These are phyloP conservation scores for Paraphaeosphaeria minitans DNA, from an alignment of 2,329 filamentous ascomycete genomes.

Conservation along the genomic window DNA sequence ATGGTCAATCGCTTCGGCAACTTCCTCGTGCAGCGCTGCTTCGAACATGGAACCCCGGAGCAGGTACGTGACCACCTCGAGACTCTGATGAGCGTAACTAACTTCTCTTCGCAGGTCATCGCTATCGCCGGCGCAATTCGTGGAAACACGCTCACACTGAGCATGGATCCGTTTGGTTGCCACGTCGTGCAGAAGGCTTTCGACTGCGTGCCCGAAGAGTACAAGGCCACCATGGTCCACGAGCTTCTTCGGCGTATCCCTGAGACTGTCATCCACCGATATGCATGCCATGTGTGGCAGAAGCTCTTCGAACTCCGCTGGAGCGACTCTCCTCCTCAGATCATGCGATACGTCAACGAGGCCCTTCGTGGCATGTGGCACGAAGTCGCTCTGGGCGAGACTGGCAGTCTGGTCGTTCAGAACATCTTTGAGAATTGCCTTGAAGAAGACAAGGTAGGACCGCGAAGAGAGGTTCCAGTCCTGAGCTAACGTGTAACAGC, in stretches of 20 bases:
- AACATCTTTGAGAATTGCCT: slow-evolving; percentile 99
- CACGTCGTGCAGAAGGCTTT: slow-evolving; percentile 99
- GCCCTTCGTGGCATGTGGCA: slow-evolving; percentile 97
- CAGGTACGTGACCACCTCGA: slow-evolving; percentile 55
- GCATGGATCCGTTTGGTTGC: slow-evolving; percentile 98
- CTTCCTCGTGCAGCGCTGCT: slow-evolving; percentile 97
- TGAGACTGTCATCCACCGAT: slow-evolving; percentile 97
- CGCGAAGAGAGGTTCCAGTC: background rate
- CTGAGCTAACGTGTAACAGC: slow-evolving; percentile 57
- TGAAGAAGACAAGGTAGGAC: slow-evolving; percentile 89
- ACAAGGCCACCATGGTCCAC: slow-evolving; percentile 99
- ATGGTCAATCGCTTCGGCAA: slow-evolving; percentile 99
- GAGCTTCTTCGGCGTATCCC: slow-evolving; percentile 93
- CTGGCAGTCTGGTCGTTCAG: slow-evolving; percentile 95
- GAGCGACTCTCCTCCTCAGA: slow-evolving; percentile 92
- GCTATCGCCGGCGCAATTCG: slow-evolving; percentile 93
- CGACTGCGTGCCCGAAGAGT: slow-evolving; percentile 94
- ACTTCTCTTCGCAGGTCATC: slow-evolving; percentile 57
- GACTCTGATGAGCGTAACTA: background rate
- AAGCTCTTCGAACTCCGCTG: slow-evolving; percentile 98
- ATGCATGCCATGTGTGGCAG: slow-evolving; percentile 99
- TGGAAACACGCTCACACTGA: slow-evolving; percentile 89
- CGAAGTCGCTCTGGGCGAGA: slow-evolving; percentile 95
- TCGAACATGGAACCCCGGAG: slow-evolving; percentile 94
- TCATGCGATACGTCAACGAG: slow-evolving; percentile 98